Base-by-base conservation (phyloP, 148 eudicot genomes). In the Spergularia marina region DNA sequence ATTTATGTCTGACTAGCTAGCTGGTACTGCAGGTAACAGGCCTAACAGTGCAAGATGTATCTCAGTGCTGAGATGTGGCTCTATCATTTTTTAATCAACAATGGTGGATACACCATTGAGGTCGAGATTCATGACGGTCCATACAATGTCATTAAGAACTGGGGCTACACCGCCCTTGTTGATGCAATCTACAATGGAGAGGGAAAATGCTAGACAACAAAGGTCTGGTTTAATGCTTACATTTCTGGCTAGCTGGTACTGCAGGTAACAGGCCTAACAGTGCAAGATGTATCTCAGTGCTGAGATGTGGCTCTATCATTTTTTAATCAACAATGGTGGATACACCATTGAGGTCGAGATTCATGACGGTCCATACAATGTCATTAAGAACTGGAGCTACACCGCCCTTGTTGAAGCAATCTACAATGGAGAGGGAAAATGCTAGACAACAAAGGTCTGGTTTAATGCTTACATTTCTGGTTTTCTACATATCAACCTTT, bases 61-160 rank as follows among this genome's bases (percentile, higher is more conserved):
- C 97, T 0, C 97, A 21, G 88, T 92, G 94, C 70, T 92, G 13
- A 81, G 91, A 54, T 82, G 82, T 67, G 97, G 83, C 8, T 94
- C 80, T 56, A 92, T 92, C 55, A 90, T 92, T 92, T 90, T 83
- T 83, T 92, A 74, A 88, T 90, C 30, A 92, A 92, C 89, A 92
- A 90, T 55, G 94, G 97, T 20, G 97, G 97, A 72, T 92, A 92
- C 87, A 90, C 92, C 55, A 88, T 92, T 8, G 97, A 90, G 65
- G 97, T 92, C 10, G 97, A 92, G 83, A 92, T 92, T 70, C 97
- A 92, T 68, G 97, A 92, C 9, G 97, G 97, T 36, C 97, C 97
- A 53, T 92, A 92, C 81, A 92, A 92, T 64, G 94, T 92, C 65
- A 92, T 92, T 62, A 90, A 92, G 85, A 92, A 92, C 84, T 92